Evolutionary conservation across 345 rosid species (phyloP).

Genomic region (Stellera chamaejasme): DNA sequence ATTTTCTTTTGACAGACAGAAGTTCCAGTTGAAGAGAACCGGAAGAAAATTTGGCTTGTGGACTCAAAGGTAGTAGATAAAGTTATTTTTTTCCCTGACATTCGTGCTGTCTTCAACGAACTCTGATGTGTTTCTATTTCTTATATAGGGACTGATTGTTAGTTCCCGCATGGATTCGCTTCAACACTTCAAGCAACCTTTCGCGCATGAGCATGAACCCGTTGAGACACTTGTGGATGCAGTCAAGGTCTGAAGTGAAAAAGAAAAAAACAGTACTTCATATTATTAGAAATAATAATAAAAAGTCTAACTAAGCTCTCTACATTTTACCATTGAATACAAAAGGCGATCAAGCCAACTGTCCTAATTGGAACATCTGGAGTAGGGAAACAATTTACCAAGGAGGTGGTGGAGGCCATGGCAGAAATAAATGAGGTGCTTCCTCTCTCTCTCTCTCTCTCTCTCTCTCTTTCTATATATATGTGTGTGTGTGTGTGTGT

Average conservation of each 20-base stretch:
- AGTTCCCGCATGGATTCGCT: conserved; percentile 63
- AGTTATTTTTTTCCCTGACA: not conserved
- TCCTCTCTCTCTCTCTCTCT: conserved; percentile 13
- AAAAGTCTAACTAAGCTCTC: conserved; percentile 3
- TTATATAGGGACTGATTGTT: conserved; percentile 73
- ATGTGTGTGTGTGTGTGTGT: not conserved
- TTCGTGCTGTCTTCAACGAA: not conserved
- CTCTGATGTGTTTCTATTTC: conserved; percentile 2
- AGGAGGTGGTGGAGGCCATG: conserved; percentile 88
- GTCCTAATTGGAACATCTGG: conserved; percentile 94
- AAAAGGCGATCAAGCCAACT: conserved; percentile 82
- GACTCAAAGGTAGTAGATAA: conserved; percentile 70
- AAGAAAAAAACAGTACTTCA: not conserved
- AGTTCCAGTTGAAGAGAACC: conserved; percentile 57
- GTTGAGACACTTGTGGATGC: conserved; percentile 58
- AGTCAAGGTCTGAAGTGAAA: conserved; percentile 46
- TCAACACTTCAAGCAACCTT: conserved; percentile 93
- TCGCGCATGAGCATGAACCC: conserved; percentile 90
- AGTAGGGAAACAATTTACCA: conserved; percentile 83
- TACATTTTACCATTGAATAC: conserved; percentile 5
- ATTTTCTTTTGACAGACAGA: conserved; percentile 36
- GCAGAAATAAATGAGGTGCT: conserved; percentile 66
- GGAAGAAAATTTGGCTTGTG: conserved; percentile 94
- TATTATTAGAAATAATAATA: not conserved
- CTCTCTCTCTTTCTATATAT: too few relatives aligned